These are phyloP conservation scores for Pseudocercospora macadamiae DNA, from an alignment of 2,329 filamentous ascomycete genomes.

Conservation along the genomic window DNA sequence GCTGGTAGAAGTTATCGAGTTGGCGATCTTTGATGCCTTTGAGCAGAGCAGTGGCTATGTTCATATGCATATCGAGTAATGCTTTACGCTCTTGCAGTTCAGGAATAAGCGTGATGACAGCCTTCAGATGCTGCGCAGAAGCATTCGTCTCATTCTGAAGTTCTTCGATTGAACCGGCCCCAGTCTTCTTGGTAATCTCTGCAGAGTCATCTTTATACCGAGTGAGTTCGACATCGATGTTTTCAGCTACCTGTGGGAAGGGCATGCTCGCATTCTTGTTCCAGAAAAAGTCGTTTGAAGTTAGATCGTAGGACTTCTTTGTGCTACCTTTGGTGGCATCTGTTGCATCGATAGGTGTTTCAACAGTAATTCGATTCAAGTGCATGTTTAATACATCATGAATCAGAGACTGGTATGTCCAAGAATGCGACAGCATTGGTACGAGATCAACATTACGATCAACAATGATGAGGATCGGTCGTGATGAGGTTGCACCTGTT, in stretches of 20 bases:
- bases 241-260: conserved; percentile 94
- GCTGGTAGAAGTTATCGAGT: conserved; percentile 92
- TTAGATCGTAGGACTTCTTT: conserved; percentile 90
- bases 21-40: conserved; percentile 92
- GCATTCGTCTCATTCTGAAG: conserved; percentile 85
- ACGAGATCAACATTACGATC: conserved; percentile 95
- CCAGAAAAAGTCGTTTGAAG: conserved; percentile 94
- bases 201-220: conserved; percentile 95
- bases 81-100: conserved; percentile 91
- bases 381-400: conserved; percentile 77
- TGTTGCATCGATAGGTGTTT: conserved; percentile 76
- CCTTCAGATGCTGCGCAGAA: conserved; percentile 92
- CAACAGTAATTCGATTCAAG: conserved; percentile 91
- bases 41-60: conserved; percentile 79
- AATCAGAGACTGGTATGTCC: conserved; percentile 85
- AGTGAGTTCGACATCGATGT: conserved; percentile 90
- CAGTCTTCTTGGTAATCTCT: conserved; percentile 93
- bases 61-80: conserved; percentile 98
- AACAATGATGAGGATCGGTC: conserved; percentile 89
- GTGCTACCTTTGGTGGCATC: conserved; percentile 74
- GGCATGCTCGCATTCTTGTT: conserved; percentile 85
- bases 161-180: conserved; percentile 89
- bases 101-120: conserved; percentile 88
- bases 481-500: conserved; percentile 67
- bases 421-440: conserved; percentile 98